Conservation (phyloP, 2,329 filamentous ascomycete species). For the Acephala macrosclerotiorum region DNA sequence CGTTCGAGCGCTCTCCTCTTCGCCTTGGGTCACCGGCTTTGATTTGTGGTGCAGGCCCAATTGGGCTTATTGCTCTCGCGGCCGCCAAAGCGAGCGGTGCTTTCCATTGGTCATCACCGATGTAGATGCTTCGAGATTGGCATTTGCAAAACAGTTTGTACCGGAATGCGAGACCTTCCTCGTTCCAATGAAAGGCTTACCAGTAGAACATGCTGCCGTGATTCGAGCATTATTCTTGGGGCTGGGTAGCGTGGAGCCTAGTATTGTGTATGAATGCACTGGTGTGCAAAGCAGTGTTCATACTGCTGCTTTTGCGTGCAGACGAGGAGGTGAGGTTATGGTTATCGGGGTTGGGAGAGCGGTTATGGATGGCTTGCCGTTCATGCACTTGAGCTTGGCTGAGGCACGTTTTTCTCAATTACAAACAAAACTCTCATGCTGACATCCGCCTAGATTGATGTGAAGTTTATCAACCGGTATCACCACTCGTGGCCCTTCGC, state of each 20-base stretch:
- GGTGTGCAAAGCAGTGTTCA: constrained; percentile 69
- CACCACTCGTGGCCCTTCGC: constrained; percentile 73
- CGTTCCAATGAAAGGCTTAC: constrained; percentile 53
- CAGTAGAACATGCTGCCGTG: constrained; percentile 57
- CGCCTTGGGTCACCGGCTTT: constrained; percentile 61
- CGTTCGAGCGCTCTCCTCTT: constrained; percentile 60
- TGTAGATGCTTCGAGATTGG: constrained; percentile 61
- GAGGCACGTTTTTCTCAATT: constrained; percentile 34
- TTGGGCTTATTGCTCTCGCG: constrained; percentile 65
- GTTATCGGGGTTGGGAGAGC: constrained; percentile 69
- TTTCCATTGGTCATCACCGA: constrained; percentile 69
- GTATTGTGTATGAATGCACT: constrained; percentile 69
- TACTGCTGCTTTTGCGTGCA: constrained; percentile 63
- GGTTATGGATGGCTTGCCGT: constrained; percentile 63
- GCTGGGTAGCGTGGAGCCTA: constrained; percentile 62
- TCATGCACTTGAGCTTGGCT: constrained; percentile 36
- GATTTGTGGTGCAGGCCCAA: constrained; percentile 69
- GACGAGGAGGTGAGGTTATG: constrained; percentile 66
- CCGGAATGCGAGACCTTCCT: constrained; percentile 62
- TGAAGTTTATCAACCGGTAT: constrained; percentile 76
- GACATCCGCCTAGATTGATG: constrained; percentile 58
- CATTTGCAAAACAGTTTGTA: constrained; percentile 64
- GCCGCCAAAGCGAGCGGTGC: constrained; percentile 67
- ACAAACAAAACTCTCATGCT: not conserved
- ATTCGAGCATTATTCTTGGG: constrained; percentile 47